Percentiles rank a stretch among this genome's conserved stretches.
Evolutionary conservation across 2,329 filamentous ascomycete genomes (phyloP).

Genomic region (Blastomyces gilchristii): DNA sequence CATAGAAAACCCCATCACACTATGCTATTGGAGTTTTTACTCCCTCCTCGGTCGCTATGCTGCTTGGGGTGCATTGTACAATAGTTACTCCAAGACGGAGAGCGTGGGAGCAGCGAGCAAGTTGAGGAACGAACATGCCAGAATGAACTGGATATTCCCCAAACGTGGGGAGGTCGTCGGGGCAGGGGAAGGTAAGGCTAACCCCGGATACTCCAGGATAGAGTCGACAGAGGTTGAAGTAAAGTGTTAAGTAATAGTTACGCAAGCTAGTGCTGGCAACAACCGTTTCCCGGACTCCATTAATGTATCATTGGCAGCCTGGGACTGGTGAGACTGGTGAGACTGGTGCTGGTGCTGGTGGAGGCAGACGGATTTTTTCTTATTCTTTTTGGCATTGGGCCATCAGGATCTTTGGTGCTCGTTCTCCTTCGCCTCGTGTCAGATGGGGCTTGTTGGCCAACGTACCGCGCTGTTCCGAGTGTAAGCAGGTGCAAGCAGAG

Average conservation of each 20-base stretch:
- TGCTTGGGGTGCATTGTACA: background rate
- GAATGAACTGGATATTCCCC: background rate
- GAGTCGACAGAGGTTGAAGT: background rate
- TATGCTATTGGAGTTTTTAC: background rate
- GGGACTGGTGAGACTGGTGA: background rate
- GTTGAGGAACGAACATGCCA: background rate
- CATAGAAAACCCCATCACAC: background rate
- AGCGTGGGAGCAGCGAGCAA: background rate
- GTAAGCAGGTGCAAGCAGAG: background rate
- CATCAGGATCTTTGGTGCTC: background rate
- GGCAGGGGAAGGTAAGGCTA: constrained; percentile 1
- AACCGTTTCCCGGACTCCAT: background rate
- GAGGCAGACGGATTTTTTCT: background rate
- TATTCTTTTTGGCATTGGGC: background rate
- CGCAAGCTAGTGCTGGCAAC: background rate
- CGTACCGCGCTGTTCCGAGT: background rate
- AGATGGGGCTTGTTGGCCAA: background rate
- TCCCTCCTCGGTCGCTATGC: background rate
- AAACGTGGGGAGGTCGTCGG: background rate
- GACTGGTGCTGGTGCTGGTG: background rate
- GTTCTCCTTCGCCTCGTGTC: background rate
- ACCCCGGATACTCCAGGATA: constrained; percentile 4
- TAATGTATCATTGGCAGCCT: too few relatives aligned
- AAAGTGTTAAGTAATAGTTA: background rate
- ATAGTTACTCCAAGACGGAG: background rate